Evolutionary conservation across 345 rosid species (phyloP).

Genomic region (Eucalyptus coolabah): DNA sequence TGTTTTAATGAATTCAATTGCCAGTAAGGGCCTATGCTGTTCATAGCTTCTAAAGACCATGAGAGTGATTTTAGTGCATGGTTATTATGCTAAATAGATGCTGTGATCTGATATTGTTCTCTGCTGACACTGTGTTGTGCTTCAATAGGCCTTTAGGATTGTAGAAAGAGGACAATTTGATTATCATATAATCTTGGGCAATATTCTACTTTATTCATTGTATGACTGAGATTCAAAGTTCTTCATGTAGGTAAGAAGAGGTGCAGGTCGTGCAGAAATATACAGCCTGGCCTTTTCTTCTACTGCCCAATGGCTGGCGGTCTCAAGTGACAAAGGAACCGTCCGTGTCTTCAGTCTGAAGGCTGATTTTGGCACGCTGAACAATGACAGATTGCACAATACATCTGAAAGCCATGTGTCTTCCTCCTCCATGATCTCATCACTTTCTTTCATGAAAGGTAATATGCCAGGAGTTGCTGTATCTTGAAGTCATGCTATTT

Average conservation of each 20-base stretch:
- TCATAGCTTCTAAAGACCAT: background rate
- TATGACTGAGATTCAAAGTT: background rate
- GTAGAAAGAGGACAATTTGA: background rate
- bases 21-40: background rate
- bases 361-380: slow-evolving; percentile 9
- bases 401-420: background rate
- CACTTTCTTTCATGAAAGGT: slow-evolving; percentile 46
- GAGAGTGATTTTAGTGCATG: background rate
- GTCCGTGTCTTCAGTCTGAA: slow-evolving; percentile 43
- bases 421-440: slow-evolving; percentile 16
- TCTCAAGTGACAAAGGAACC: slow-evolving; percentile 49
- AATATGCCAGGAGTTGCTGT: background rate
- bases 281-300: slow-evolving; percentile 46
- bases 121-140: background rate
- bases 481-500: background rate
- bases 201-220: background rate
- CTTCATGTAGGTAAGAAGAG: slow-evolving; percentile 29
- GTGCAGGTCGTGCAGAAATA: slow-evolving; percentile 54
- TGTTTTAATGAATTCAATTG: background rate
- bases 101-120: background rate
- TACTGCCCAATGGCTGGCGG: slow-evolving; percentile 39
- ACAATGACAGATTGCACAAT: background rate
- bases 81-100: background rate
- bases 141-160: background rate
- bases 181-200: background rate